Percentiles rank a stretch among this genome's conserved stretches.
These are phyloP conservation scores for Coemansia sp. DNA, from an alignment of 192 early-diverging fungal genomes.

Conservation along the genomic window DNA sequence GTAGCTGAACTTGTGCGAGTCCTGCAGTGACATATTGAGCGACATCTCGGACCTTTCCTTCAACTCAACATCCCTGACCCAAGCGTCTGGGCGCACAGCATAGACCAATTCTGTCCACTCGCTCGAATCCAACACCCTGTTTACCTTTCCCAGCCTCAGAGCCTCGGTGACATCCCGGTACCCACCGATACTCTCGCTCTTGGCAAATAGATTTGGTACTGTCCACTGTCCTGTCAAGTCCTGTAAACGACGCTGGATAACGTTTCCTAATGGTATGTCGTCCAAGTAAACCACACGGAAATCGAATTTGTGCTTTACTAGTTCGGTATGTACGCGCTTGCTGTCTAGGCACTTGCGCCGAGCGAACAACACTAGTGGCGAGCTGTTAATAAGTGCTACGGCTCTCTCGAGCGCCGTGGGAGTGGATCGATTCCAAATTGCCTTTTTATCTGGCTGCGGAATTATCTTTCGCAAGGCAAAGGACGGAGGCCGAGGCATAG, in stretches of 20 bases:
- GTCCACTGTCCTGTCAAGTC: constrained; percentile 48
- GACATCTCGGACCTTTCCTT: constrained; percentile 36
- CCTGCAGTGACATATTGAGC: constrained; percentile 38
- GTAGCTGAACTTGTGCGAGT: constrained; percentile 35
- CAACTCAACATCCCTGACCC: constrained; percentile 13
- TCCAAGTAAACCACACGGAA: constrained; percentile 36
- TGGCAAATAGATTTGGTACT: constrained; percentile 40
- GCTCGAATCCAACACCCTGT: constrained; percentile 10
- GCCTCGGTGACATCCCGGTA: constrained; percentile 8
- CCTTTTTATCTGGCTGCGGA: constrained; percentile 14
- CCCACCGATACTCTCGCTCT: constrained; percentile 41
- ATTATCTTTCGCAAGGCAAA: constrained; percentile 37
- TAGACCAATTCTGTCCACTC: constrained; percentile 41
- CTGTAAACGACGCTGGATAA: constrained; percentile 36
- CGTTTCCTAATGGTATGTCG: constrained; percentile 18
- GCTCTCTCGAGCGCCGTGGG: constrained; percentile 38
- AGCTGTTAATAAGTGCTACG: constrained; percentile 37
- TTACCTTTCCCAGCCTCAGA: constrained; percentile 17
- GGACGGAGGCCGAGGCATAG: constrained; percentile 25
- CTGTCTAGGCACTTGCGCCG: constrained; percentile 23
- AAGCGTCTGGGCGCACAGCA: constrained; percentile 25
- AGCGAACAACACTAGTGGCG: constrained; percentile 35
- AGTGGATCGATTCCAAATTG: constrained; percentile 21
- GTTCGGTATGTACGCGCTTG: constrained; percentile 6
- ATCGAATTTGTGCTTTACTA: constrained; percentile 3